Conservation (phyloP, 192 early-diverging fungal genomes). For the Podila clonocystis region DNA sequence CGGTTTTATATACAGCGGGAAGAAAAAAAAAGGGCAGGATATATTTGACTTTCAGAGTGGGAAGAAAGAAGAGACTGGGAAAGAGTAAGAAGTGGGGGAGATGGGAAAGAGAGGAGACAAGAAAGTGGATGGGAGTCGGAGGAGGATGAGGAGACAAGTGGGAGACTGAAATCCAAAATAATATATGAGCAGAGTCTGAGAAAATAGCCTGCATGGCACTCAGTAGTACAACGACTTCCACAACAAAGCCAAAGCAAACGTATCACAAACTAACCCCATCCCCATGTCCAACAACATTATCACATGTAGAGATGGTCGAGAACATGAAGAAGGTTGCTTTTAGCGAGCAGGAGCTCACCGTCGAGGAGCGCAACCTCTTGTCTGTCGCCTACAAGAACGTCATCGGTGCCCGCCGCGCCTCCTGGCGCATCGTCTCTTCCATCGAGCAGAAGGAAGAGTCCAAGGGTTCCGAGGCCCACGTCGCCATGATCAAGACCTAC, state of each 20-base stretch:
- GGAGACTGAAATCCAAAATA: no score
- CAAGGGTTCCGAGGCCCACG: conserved; percentile 90
- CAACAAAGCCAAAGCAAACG: no score
- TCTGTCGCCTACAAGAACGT: conserved; percentile 99
- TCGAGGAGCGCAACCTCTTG: conserved; percentile 97
- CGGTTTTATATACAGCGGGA: neutral
- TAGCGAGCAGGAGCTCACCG: conserved; percentile 82
- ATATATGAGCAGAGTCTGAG: no score
- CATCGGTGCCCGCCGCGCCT: conserved; percentile 97
- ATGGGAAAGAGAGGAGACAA: no score
- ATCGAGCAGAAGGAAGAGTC: conserved; percentile 98
- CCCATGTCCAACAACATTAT: no score
- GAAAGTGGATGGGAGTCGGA: no score
- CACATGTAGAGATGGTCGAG: conserved; percentile 72
- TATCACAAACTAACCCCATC: no score
- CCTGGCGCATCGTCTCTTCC: conserved; percentile 98
- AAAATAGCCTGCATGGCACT: no score
- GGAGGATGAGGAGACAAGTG: no score
- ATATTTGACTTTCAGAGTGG: neutral
- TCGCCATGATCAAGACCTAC: conserved; percentile 92
- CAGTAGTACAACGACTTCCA: no score
- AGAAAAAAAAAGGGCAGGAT: neutral
- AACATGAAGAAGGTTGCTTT: conserved; percentile 75
- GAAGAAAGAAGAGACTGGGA: no score
- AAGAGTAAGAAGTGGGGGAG: no score